Conservation (phyloP, 2,329 filamentous ascomycete genomes). For the Sarocladium strictum region DNA sequence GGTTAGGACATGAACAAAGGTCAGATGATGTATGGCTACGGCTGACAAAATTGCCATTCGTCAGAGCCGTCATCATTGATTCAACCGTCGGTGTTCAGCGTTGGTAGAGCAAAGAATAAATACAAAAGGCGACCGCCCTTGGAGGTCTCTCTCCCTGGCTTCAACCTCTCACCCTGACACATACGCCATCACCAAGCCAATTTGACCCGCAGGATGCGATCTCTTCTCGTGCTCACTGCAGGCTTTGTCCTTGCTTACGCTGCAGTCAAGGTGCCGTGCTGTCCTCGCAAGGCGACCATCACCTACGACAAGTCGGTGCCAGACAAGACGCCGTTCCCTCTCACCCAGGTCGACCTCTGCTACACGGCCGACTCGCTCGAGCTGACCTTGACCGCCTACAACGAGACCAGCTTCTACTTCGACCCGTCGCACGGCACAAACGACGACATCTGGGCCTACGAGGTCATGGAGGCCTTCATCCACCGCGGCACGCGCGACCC, state of each 20-base stretch:
- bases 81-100: not conserved
- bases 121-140: too few species aligned
- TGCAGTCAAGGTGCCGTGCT: constrained; percentile 31
- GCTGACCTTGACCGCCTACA: constrained; percentile 37
- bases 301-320: constrained; percentile 37
- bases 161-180: too few species aligned
- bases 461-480: constrained; percentile 46
- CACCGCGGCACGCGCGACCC: constrained; percentile 38
- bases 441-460: constrained; percentile 41
- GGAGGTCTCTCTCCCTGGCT: not conserved
- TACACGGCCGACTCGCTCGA: constrained; percentile 34
- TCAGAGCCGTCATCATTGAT: not conserved
- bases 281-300: constrained; percentile 29
- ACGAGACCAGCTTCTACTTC: constrained; percentile 42
- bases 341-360: constrained; percentile 40
- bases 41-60: not conserved
- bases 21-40: not conserved
- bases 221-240: not conserved
- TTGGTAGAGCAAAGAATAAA: too few species aligned
- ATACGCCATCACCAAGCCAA: too few species aligned
- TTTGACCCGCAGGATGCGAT: not conserved
- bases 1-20: not conserved
- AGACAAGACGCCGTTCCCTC: constrained; percentile 31
- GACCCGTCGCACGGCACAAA: constrained; percentile 36
- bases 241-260: not conserved